Evolutionary conservation across 2,329 filamentous ascomycete species (phyloP).

Genomic region (Talaromyces marneffei): DNA sequence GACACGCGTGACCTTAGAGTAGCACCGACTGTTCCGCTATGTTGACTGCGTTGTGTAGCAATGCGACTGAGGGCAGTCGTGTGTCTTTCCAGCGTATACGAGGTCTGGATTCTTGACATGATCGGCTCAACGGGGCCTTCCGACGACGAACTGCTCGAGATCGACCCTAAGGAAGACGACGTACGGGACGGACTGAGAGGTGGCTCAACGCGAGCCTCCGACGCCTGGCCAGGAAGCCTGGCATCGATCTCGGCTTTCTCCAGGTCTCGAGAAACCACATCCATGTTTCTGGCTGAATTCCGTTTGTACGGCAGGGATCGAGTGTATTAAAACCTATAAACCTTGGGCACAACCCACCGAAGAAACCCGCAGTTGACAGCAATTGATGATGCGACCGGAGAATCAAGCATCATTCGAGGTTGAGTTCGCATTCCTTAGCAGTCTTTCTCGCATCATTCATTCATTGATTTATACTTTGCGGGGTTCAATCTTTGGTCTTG

Average conservation of each 20-base stretch:
- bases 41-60: constrained; percentile 37
- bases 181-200: constrained; percentile 16
- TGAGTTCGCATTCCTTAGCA: not conserved
- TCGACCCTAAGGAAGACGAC: constrained; percentile 20
- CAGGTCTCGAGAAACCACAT: constrained; percentile 31
- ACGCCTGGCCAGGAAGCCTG: constrained; percentile 18
- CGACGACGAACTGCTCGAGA: constrained; percentile 21
- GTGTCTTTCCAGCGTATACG: constrained; percentile 33
- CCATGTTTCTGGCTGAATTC: constrained; percentile 24
- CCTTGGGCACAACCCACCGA: not conserved
- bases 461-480: not conserved
- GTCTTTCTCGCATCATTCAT: not conserved
- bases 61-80: constrained; percentile 37
- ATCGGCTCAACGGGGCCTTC: constrained; percentile 19
- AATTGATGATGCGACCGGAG: not conserved
- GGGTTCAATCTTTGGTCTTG: not conserved
- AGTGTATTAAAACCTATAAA: not conserved
- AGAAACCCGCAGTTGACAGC: not conserved
- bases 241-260: constrained; percentile 33
- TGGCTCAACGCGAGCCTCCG: constrained; percentile 15
- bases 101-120: constrained; percentile 31
- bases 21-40: constrained; percentile 39
- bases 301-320: not conserved
- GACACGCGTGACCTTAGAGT: constrained; percentile 24
- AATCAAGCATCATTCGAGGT: not conserved